Evolutionary conservation across 805 yeast genomes (phyloP).

Genomic region (Brettanomyces bruxellensis): DNA sequence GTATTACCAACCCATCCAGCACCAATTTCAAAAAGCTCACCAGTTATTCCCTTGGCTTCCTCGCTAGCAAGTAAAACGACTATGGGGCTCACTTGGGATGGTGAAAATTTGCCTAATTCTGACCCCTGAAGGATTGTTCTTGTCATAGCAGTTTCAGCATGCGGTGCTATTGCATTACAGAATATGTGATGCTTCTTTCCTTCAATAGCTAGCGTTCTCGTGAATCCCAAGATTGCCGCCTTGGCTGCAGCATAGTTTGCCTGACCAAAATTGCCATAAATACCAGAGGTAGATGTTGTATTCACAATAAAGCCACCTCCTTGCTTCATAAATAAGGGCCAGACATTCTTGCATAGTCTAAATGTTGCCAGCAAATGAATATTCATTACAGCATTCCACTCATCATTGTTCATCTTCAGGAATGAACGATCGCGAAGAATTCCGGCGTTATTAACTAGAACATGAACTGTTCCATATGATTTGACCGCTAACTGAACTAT

Average conservation of each 20-base stretch:
- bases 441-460: slow-evolving; percentile 90
- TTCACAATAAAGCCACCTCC: slow-evolving; percentile 76
- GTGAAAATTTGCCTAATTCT: slow-evolving; percentile 77
- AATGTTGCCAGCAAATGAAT: slow-evolving; percentile 81
- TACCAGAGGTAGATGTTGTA: slow-evolving; percentile 92
- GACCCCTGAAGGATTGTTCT: slow-evolving; percentile 71
- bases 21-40: slow-evolving; percentile 85
- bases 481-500: slow-evolving; percentile 72
- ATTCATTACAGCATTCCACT: slow-evolving; percentile 73
- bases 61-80: slow-evolving; percentile 74
- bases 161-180: slow-evolving; percentile 87
- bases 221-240: slow-evolving; percentile 76
- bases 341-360: slow-evolving; percentile 76
- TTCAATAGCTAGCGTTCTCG: slow-evolving; percentile 83
- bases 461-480: slow-evolving; percentile 75
- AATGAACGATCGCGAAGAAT: slow-evolving; percentile 86
- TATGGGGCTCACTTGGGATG: slow-evolving; percentile 85
- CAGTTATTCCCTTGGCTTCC: slow-evolving; percentile 50
- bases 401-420: slow-evolving; percentile 70
- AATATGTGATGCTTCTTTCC: slow-evolving; percentile 72
- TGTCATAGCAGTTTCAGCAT: slow-evolving; percentile 98
- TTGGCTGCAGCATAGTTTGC: slow-evolving; percentile 94
- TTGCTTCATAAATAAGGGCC: slow-evolving; percentile 82
- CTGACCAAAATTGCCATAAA: slow-evolving; percentile 96
- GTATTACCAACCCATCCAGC: slow-evolving; percentile 96